Evolutionary conservation across 805 yeast species (phyloP), one percentile per base, ranked within the genome.

Genomic region (Clavispora santaluciae): DNA sequence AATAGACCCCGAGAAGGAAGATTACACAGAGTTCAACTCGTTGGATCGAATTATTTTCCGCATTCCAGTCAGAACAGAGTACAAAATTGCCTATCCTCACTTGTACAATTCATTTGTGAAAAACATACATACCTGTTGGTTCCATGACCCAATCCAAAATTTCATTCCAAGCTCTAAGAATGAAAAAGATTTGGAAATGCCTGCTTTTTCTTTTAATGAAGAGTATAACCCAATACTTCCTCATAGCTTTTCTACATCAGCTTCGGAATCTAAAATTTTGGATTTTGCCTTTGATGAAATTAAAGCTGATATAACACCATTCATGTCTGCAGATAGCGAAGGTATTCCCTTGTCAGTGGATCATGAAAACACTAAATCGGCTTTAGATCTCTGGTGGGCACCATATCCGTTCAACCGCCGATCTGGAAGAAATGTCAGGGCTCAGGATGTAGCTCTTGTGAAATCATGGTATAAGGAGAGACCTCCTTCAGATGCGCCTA

Each of bases 11-110:
- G 85, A 79, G 35, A 59, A 60, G 21, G 91, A 84, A 44, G 97
- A 90, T 57, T 85, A 75, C 60, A 87, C 86, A 40, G 98, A 91
- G 59, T 90, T 93, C 64, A 90, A 90, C 54, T 78, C 95, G 7
- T 75, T 91, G 29, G 96, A 90, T 55, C 69, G 96, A 56, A 79
- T 89, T 18, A 88, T 93, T 17, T 83, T 86, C 63, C 73, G 99
- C 45, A 68, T 68, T 12, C 86, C 87, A 0, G 66, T 88, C 26
- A 72, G 86, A 53, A 83, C 95, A 1, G 99, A 91, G 59, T 86
- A 87, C 58, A 75, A 78, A 45, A 83, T 93, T 13, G 95, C 96
- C 1, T 89, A 75, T 49, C 97, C 99, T 0, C 84, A 76, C 53
- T 60, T 93, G 37, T 90, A 85, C 61, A 91, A 90, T 53, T 80